Conservation (phyloP, 371 early-diverging fungal species). For the Zychaea mexicana region DNA sequence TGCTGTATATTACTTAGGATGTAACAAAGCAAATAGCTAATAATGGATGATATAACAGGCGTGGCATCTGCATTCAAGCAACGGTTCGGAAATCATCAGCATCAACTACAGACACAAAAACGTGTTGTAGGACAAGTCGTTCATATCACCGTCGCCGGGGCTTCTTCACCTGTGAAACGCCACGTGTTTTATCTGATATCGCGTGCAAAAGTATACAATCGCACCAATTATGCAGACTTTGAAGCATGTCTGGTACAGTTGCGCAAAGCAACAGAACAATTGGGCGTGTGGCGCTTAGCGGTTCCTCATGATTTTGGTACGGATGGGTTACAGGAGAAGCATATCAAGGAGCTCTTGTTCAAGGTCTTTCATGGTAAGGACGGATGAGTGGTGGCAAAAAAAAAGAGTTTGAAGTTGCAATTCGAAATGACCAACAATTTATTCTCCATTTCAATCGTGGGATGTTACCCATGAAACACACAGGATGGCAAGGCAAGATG, state of each 20-base stretch:
- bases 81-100: conserved; percentile 20
- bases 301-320: conserved; percentile 30
- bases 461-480: neutral
- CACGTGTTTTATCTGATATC: conserved; percentile 36
- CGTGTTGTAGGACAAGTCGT: conserved; percentile 34
- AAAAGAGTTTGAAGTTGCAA: neutral
- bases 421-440: neutral
- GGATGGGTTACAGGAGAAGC: conserved; percentile 33
- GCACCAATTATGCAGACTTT: conserved; percentile 25
- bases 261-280: conserved; percentile 24
- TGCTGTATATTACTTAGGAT: too few species aligned
- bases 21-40: neutral
- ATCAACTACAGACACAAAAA: conserved; percentile 30
- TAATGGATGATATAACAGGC: too few species aligned
- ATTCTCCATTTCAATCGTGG: neutral
- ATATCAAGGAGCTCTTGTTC: conserved; percentile 30
- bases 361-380: conserved; percentile 33
- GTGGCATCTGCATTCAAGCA: conserved; percentile 23
- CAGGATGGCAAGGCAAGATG: conserved; percentile 40
- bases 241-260: conserved; percentile 33
- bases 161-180: conserved; percentile 12
- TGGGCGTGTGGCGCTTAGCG: conserved; percentile 27
- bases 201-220: conserved; percentile 30
- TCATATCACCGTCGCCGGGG: too few species aligned
- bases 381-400: neutral